Percentiles rank a stretch among this genome's conserved stretches.
Conservation (phyloP, 805 yeast species). For the Candida wancherniae region DNA sequence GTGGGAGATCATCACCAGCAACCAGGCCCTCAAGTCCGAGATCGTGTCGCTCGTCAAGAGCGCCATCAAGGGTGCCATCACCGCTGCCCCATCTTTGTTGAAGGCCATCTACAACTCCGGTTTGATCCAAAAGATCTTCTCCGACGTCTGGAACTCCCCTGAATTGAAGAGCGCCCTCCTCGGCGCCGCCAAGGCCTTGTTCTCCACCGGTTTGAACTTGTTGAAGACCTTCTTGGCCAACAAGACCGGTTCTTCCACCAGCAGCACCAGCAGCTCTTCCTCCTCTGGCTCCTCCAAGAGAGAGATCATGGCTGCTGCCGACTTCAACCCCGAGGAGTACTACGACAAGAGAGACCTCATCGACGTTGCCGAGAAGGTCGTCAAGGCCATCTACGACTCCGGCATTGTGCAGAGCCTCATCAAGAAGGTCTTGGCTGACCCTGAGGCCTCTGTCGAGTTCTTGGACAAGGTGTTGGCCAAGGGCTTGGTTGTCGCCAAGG, state of each 20-base stretch:
- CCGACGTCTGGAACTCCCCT: slow-evolving; percentile 26
- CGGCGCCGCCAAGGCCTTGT: slow-evolving; percentile 29
- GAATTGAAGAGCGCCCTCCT: slow-evolving; percentile 32
- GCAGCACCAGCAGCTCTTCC: slow-evolving; percentile 17
- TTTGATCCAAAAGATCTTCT: slow-evolving; percentile 30
- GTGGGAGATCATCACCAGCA: slow-evolving; percentile 31
- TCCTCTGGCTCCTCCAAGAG: slow-evolving; percentile 16
- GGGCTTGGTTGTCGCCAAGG: slow-evolving; percentile 32
- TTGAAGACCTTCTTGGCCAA: slow-evolving; percentile 18
- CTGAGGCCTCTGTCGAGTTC: slow-evolving; percentile 28
- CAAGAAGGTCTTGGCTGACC: slow-evolving; percentile 35
- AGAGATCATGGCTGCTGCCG: slow-evolving; percentile 12
- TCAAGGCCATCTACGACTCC: slow-evolving; percentile 28
- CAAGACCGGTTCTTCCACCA: slow-evolving; percentile 8
- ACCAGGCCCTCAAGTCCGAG: slow-evolving; percentile 24
- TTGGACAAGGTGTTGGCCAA: slow-evolving; percentile 29
- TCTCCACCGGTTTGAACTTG: slow-evolving; percentile 29
- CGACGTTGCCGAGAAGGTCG: slow-evolving; percentile 24
- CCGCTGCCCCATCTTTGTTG: slow-evolving; percentile 38
- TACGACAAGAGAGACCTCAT: slow-evolving; percentile 35
- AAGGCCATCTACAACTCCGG: slow-evolving; percentile 40
- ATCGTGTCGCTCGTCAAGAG: slow-evolving; percentile 25
- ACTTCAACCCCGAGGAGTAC: slow-evolving; percentile 20
- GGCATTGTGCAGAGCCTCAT: slow-evolving; percentile 30
- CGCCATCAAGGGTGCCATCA: slow-evolving; percentile 30